These are phyloP conservation scores for Begonia peltatifolia DNA, from an alignment of 306 rosid genomes.

Conservation along the genomic window DNA sequence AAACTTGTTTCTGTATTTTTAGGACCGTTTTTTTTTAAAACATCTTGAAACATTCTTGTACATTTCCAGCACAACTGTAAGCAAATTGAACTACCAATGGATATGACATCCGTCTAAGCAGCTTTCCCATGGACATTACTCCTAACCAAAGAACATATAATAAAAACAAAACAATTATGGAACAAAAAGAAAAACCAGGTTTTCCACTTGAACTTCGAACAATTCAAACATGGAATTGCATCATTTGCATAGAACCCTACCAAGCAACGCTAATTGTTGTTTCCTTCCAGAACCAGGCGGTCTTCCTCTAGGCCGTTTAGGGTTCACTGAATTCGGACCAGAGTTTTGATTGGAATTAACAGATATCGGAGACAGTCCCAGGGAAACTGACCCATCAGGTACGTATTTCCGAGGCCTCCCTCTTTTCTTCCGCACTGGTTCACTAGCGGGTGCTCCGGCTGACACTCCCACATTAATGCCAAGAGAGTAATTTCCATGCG, in stretches of 20 bases:
- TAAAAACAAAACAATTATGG: not conserved
- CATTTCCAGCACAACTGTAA: too few species aligned
- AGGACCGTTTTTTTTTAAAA: too few species aligned
- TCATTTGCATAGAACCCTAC: slow-evolving; percentile 18
- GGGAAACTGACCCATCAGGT: slow-evolving; percentile 58
- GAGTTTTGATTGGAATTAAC: slow-evolving; percentile 32
- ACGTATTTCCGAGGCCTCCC: slow-evolving; percentile 94
- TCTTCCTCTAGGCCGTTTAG: slow-evolving; percentile 58
- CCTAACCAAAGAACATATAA: not conserved
- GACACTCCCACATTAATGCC: slow-evolving; percentile 36
- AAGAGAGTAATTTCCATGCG: slow-evolving; percentile 29
- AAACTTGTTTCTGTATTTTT: too few species aligned
- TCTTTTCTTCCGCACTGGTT: slow-evolving; percentile 68
- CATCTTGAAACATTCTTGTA: too few species aligned
- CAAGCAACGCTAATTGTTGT: slow-evolving; percentile 60
- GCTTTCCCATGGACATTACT: too few species aligned
- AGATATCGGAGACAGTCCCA: slow-evolving; percentile 61
- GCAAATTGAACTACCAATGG: too few species aligned
- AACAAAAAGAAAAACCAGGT: not conserved
- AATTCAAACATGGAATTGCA: not conserved
- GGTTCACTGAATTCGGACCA: slow-evolving; percentile 25
- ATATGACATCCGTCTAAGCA: too few species aligned
- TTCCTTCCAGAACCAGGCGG: slow-evolving; percentile 91
- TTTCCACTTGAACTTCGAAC: too few species aligned
- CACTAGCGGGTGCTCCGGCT: slow-evolving; percentile 35